Evolutionary conservation across 2,329 filamentous ascomycete species (phyloP), one percentile per base, ranked within the genome.

Genomic region (Pestalotiopsis sp.): DNA sequence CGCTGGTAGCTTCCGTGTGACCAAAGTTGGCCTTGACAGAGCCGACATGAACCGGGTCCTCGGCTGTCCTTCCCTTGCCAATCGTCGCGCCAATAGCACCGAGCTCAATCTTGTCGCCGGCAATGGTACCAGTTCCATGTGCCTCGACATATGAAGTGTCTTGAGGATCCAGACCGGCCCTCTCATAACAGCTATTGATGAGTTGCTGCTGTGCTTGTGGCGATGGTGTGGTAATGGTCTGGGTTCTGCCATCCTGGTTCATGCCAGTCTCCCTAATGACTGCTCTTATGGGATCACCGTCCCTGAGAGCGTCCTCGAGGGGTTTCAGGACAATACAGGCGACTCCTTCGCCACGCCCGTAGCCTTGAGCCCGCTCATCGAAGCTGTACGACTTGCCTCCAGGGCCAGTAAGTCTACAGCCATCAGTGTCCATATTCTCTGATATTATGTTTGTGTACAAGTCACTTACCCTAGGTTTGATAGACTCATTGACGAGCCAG

Each of bases 291-390:
- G 76, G 76, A 70, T 86, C 81, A 4, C 80, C 79, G 62, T 82
- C 83, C 17, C 72, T 70, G 4, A 85, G 61, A 1, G 84, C 84
- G 65, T 81, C 78, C 4, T 76, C 75, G 0, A 86, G 74, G 0
- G 75, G 78, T 72, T 86, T 86, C 2, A 87, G 66, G 1, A 85
- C 67, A 3, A 87, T 62, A 25, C 78, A 75, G 0, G 74, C 81
- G 23, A 81, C 74, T 2, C 83, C 85, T 70, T 87, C 85, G 2
- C 83, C 84, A 7, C 84, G 78, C 0, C 78, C 82, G 71, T 85
- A 87, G 1, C 85, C 85, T 66, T 81, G 78, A 3, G 80, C 84
- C n/a, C 72, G 73, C 11, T 71, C 69, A 70, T 83, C 84, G 70
- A 77, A 83, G 25, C 75, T 73, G 52, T 72, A 56, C 4, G 14